phyloP scores from a whole-genome alignment of 306 rosid genomes.

The Castanopsis chinensis region DNA sequence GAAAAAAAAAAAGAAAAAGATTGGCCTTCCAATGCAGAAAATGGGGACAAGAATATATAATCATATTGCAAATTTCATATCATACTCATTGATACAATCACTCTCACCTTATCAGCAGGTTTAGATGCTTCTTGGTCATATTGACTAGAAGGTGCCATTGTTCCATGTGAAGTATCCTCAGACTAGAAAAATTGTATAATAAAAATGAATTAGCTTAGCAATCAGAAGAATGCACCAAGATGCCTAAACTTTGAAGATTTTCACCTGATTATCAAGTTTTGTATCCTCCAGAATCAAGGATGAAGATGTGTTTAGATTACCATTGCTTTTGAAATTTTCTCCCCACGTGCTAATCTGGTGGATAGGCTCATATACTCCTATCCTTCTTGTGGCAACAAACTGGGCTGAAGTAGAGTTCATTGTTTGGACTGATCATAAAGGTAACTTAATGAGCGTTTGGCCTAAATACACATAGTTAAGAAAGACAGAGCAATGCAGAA shows the following conservation, averaged over 20 bases:
- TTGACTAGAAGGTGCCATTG: slow-evolving; percentile 31
- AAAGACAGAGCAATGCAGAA: not conserved
- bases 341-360: slow-evolving; percentile 85
- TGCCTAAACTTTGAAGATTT: slow-evolving; percentile 16
- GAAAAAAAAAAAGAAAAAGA: too few relatives aligned
- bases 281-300: slow-evolving; percentile 51
- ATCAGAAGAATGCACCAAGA: slow-evolving; percentile 6
- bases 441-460: slow-evolving; percentile 25
- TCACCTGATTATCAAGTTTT: slow-evolving; percentile 60
- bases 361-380: slow-evolving; percentile 75
- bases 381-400: slow-evolving; percentile 63
- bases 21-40: not conserved
- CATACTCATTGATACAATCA: not conserved
- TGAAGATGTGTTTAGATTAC: slow-evolving; percentile 42
- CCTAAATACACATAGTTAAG: not conserved
- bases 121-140: slow-evolving; percentile 47
- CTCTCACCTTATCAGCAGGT: slow-evolving; percentile 45
- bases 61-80: not conserved
- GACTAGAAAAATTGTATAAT: slow-evolving; percentile 28
- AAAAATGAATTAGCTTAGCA: slow-evolving; percentile 10
- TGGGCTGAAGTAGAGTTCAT: slow-evolving; percentile 73
- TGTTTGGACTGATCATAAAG: slow-evolving; percentile 34
- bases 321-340: slow-evolving; percentile 56
- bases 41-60: not conserved
- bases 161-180: slow-evolving; percentile 49